These are phyloP conservation scores for Trichosporon sp. DNA, from an alignment of 1,284 basidiomycete species.

Conservation along the genomic window DNA sequence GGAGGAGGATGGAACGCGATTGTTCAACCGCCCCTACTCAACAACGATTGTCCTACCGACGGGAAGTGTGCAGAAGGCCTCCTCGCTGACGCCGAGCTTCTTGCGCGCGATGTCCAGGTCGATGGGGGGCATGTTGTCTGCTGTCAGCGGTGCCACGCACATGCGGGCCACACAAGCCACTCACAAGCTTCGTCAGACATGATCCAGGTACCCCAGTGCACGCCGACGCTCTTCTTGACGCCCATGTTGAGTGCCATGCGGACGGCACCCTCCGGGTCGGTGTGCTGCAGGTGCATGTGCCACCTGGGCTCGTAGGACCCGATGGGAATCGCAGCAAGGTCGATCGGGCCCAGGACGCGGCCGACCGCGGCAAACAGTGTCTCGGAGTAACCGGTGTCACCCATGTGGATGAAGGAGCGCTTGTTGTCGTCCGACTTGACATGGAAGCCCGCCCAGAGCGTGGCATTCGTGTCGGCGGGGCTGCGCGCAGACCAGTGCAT, in stretches of 20 bases:
- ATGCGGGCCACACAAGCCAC: constrained; percentile 8
- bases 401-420: constrained; percentile 50
- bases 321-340: constrained; percentile 52
- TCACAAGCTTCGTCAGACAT: constrained; percentile 50
- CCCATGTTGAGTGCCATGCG: constrained; percentile 46
- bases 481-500: constrained; percentile 54
- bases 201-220: constrained; percentile 54
- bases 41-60: constrained; percentile 42
- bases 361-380: constrained; percentile 50
- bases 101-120: constrained; percentile 38
- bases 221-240: constrained; percentile 43
- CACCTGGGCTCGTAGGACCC: constrained; percentile 50
- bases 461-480: constrained; percentile 52
- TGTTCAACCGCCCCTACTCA: constrained; percentile 15
- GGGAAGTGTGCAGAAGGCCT: constrained; percentile 34
- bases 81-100: constrained; percentile 33
- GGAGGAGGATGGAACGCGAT: not conserved
- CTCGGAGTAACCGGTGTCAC: constrained; percentile 50
- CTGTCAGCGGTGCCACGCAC: not conserved
- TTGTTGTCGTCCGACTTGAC: constrained; percentile 38
- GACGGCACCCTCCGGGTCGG: constrained; percentile 50
- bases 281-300: constrained; percentile 50
- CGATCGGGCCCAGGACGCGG: constrained; percentile 49
- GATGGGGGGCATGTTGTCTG: constrained; percentile 42
- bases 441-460: constrained; percentile 51